A percentile compares a stretch with the other conserved stretches of the same genome.
Evolutionary conservation across 805 yeast species (phyloP).

Genomic region (Kazachstania psychrophila): DNA sequence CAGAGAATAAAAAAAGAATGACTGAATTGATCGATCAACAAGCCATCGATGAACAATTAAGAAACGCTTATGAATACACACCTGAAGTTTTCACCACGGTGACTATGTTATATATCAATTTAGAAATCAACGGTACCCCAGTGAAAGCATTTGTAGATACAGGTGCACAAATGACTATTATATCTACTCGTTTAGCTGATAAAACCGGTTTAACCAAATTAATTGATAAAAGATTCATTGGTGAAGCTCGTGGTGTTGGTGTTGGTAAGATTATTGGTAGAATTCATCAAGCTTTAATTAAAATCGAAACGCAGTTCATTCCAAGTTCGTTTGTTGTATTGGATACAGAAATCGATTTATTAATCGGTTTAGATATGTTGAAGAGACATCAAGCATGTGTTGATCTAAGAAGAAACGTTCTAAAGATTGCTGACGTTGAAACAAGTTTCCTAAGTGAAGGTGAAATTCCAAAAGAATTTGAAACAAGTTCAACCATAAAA

Average conservation of each 20-base stretch:
- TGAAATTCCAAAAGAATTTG: conserved; percentile 46
- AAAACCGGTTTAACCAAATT: conserved; percentile 58
- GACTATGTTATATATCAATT: conserved; percentile 70
- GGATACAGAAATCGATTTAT: conserved; percentile 53
- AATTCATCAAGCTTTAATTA: conserved; percentile 81
- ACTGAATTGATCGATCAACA: conserved; percentile 58
- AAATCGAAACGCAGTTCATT: conserved; percentile 54
- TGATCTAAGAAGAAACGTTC: conserved; percentile 56
- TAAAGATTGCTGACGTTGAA: conserved; percentile 64
- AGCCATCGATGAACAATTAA: conserved; percentile 71
- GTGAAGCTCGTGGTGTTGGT: conserved; percentile 90
- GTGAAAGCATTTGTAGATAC: conserved; percentile 93
- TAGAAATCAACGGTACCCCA: conserved; percentile 68
- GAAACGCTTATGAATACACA: conserved; percentile 71
- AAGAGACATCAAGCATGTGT: conserved; percentile 77
- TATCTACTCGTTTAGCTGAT: conserved; percentile 70
- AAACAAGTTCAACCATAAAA: background rate
- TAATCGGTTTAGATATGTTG: conserved; percentile 87
- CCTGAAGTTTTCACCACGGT: conserved; percentile 86
- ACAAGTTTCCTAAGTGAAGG: conserved; percentile 64
- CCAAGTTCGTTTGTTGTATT: conserved; percentile 65
- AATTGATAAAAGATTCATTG: conserved; percentile 70
- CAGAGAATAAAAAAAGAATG: conserved; percentile 56
- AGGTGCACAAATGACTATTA: conserved; percentile 87
- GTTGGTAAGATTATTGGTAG: conserved; percentile 67